Evolutionary conservation across 2,329 filamentous ascomycete genomes (phyloP).

Genomic region (Pseudogymnoascus verrucosus): DNA sequence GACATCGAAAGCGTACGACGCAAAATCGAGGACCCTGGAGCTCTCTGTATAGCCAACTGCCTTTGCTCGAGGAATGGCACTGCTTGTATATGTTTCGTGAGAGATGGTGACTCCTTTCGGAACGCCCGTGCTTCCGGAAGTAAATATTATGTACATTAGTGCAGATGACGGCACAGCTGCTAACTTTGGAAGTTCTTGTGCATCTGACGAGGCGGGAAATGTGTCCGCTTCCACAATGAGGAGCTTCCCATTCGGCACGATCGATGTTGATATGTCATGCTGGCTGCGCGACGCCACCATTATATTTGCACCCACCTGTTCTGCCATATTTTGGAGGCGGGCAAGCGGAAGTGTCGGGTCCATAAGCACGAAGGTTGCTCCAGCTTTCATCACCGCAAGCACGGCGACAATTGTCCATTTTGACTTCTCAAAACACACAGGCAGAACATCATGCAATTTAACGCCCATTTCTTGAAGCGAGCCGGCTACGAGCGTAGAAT

Average conservation of each 20-base stretch:
- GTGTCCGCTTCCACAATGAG: conserved; percentile 10
- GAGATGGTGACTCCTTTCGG: conserved; percentile 24
- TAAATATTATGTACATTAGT: conserved; percentile 19
- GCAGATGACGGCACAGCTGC: conserved; percentile 9
- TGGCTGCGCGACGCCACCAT: conserved; percentile 15
- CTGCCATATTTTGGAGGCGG: conserved; percentile 21
- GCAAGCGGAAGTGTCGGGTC: conserved; percentile 22
- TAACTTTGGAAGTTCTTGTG: conserved; percentile 11
- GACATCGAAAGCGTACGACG: conserved; percentile 34
- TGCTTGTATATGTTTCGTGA: conserved; percentile 12
- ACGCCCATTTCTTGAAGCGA: conserved; percentile 16
- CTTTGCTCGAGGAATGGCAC: conserved; percentile 12
- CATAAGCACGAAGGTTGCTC: conserved; percentile 23
- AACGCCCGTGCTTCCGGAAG: conserved; percentile 26
- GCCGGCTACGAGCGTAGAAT: conserved; percentile 17
- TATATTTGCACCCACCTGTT: conserved; percentile 19
- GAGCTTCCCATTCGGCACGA: conserved; percentile 6
- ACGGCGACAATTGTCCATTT: conserved; percentile 14
- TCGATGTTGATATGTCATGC: conserved; percentile 15
- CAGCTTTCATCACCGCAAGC: conserved; percentile 26
- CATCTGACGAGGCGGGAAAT: background rate
- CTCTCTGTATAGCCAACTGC: conserved; percentile 3
- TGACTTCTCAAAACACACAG: conserved; percentile 16
- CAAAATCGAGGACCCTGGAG: conserved; percentile 22
- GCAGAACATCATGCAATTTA: conserved; percentile 16